Percentiles rank a stretch among this genome's conserved stretches.
Evolutionary conservation across 2,329 filamentous ascomycete genomes (phyloP).

Genomic region (Talaromyces pinophilus): DNA sequence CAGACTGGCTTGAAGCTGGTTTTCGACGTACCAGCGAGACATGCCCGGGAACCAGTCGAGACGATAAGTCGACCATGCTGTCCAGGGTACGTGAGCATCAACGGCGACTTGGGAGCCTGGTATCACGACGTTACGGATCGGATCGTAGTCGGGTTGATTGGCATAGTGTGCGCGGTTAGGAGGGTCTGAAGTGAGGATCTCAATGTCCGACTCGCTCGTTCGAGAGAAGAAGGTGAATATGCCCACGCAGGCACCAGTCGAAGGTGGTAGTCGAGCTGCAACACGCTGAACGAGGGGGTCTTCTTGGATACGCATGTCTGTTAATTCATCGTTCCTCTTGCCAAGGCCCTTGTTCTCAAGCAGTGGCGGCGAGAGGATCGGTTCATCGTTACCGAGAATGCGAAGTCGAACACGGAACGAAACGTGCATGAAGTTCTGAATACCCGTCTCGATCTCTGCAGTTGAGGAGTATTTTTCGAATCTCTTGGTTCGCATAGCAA

Average conservation of each 20-base stretch:
- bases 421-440: slow-evolving; percentile 50
- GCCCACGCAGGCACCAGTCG: slow-evolving; percentile 51
- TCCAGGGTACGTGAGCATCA: slow-evolving; percentile 41
- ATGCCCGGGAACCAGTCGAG: slow-evolving; percentile 42
- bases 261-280: slow-evolving; percentile 32
- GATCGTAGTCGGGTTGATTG: slow-evolving; percentile 48
- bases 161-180: slow-evolving; percentile 45
- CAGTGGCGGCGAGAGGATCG: slow-evolving; percentile 22
- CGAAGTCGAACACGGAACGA: slow-evolving; percentile 52
- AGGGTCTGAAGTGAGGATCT: slow-evolving; percentile 54
- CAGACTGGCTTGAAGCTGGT: slow-evolving; percentile 33
- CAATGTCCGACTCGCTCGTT: slow-evolving; percentile 55
- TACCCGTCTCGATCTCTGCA: slow-evolving; percentile 51
- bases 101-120: slow-evolving; percentile 36
- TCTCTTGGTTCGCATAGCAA: slow-evolving; percentile 51
- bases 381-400: slow-evolving; percentile 34
- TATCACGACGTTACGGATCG: slow-evolving; percentile 35
- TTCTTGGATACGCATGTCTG: not conserved
- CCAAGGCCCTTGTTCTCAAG: not conserved
- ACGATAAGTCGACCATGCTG: slow-evolving; percentile 43
- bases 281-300: slow-evolving; percentile 16
- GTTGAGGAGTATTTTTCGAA: slow-evolving; percentile 48
- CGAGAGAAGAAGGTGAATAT: slow-evolving; percentile 54
- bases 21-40: slow-evolving; percentile 44
- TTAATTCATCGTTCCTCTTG: slow-evolving; percentile 6